Evolutionary conservation across 176 grass and related monocot species (phyloP), one percentile per base, ranked within the genome.

Genomic region (Avena sativa): DNA sequence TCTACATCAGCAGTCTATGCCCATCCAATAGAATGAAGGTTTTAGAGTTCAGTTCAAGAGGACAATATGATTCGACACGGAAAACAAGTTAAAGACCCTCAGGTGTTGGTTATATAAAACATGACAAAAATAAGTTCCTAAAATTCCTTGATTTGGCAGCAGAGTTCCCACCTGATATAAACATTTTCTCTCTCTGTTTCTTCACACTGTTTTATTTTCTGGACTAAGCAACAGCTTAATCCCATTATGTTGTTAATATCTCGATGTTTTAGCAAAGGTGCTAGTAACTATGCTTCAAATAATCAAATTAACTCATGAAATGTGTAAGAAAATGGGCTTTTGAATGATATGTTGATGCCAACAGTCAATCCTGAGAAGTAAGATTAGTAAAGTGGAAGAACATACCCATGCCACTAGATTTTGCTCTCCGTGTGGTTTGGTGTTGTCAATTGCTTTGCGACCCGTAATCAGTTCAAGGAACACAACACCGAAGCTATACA

Each of bases 391-490:
- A 76, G 82, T 85, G 51, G 61, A 65, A 73, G 71, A 89, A 82
- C 84, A 70, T 92, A 97, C 95, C 95, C 95, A 97, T 86, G 92
- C 95, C 73, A 94, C 95, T 74, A 97, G 81, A 79, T 97, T 94
- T 85, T 94, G 92, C 74, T 94, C 92, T 77, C 92, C 92, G 56
- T 90, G 78, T 20, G 95, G 84, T 64, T 88, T 87, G 28, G 90
- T 91, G 81, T 94, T 92, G 58, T 97, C 95, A 78, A 97, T 94
- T 76, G 95, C 95, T 89, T 94, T 97, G 57, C 92, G 90, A 12
- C 95, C 95, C 28, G 92, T 94, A 89, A 97, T 97, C 78, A 97
- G 67, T 83, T 97, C 95, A 81, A 97, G 92, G 74, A 97, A 97
- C 49, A 97, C 95, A 43, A 97, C 95, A 66, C 95, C 92, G 75